Conservation (phyloP, 805 yeast species). For the Wickerhamomyces canadensis region DNA sequence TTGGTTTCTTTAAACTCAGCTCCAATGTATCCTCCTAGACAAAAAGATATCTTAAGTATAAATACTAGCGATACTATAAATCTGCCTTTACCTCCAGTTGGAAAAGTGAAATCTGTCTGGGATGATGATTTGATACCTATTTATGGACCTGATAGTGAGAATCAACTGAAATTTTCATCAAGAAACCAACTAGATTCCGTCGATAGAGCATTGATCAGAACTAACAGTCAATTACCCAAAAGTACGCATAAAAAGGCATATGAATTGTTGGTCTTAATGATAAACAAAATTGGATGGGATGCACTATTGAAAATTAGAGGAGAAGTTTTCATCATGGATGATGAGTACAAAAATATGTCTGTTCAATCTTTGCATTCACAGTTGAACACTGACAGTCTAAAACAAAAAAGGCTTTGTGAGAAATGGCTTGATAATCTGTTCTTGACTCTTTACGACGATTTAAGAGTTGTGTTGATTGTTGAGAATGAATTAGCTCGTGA, state of each 20-base stretch:
- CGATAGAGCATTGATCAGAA: conserved; percentile 42
- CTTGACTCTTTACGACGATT: conserved; percentile 62
- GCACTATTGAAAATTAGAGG: conserved; percentile 60
- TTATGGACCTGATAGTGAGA: conserved; percentile 24
- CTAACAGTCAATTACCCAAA: conserved; percentile 45
- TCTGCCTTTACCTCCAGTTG: conserved; percentile 50
- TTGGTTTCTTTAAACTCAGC: conserved; percentile 65
- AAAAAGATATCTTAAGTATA: conserved; percentile 37
- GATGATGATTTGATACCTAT: conserved; percentile 20
- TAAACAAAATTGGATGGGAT: conserved; percentile 79
- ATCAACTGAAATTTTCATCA: conserved; percentile 17
- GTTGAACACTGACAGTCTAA: conserved; percentile 7
- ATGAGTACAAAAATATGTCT: conserved; percentile 44
- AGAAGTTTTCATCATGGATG: conserved; percentile 74
- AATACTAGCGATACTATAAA: conserved; percentile 38
- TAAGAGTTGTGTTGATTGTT: conserved; percentile 32
- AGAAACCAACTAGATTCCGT: conserved; percentile 32
- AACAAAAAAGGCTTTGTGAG: conserved; percentile 57
- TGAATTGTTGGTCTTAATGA: conserved; percentile 63
- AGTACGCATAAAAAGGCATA: conserved; percentile 59
- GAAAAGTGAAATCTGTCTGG: conserved; percentile 47
- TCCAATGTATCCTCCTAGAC: conserved; percentile 52
- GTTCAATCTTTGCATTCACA: conserved; percentile 15
- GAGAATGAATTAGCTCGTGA: conserved; percentile 24
- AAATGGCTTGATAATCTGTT: conserved; percentile 76